Conservation (phyloP, 768 basidiomycete genomes). For the Mycena alexandri region DNA sequence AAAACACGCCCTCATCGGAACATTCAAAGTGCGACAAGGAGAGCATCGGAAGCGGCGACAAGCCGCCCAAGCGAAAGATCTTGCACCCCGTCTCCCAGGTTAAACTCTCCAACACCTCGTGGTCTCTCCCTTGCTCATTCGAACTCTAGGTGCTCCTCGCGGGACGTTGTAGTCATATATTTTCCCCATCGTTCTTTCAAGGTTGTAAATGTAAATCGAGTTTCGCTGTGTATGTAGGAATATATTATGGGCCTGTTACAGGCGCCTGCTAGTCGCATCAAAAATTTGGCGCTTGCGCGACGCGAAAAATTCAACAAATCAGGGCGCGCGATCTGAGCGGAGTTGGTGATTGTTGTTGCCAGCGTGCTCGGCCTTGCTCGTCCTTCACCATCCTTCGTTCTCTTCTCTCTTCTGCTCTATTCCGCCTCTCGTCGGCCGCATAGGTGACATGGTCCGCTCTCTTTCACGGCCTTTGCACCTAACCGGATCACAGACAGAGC, state of each 20-base stretch:
- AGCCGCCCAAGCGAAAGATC: constrained; percentile 72
- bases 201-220: neutral
- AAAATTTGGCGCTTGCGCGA: constrained; percentile 2
- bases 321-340: constrained; percentile 10
- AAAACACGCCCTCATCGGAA: neutral
- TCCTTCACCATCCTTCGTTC: constrained; percentile 4
- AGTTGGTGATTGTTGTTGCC: constrained; percentile 19
- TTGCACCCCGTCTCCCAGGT: constrained; percentile 79
- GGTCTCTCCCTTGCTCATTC: neutral
- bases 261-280: neutral
- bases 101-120: neutral
- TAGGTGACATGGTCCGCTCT: constrained; percentile 13
- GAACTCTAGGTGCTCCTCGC: constrained; percentile 26
- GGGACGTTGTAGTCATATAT: constrained; percentile 25
- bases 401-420: neutral
- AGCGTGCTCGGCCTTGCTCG: constrained; percentile 16
- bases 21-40: constrained; percentile 68
- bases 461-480: neutral
- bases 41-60: constrained; percentile 83
- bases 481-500: constrained; percentile 24
- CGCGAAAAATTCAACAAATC: constrained; percentile 18
- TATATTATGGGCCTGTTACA: neutral
- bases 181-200: neutral
- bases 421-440: neutral
- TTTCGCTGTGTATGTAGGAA: neutral